Base-by-base conservation (phyloP, 2,329 filamentous ascomycete genomes). In the Trematosphaeria pertusa region DNA sequence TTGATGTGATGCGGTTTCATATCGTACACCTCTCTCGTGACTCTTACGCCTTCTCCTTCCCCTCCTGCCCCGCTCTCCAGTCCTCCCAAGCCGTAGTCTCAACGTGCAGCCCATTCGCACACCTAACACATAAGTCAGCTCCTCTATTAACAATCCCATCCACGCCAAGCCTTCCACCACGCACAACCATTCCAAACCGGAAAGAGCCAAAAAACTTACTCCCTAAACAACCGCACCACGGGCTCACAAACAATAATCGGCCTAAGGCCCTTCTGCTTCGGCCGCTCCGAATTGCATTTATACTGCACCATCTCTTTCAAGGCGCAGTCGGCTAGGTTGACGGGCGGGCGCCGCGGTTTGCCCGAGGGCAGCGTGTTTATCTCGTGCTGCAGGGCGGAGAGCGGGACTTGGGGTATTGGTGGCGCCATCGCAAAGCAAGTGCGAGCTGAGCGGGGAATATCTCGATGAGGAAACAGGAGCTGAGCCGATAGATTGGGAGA, bases 21-120 rank as follows among this genome's bases (percentile, higher is more conserved):
- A 34, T 42, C 30, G 19, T 20, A 24, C 30, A 34, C 11, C 17
- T 12, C 2, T 28, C 17, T n/a, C n/a, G n/a, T n/a, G n/a, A n/a
- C n/a, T n/a, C 24, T 28, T 37, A 22, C 32, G 33, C 37, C 36
- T 19, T 31, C 37, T 15, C 57, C 33, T 34, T 57, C 52, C 37
- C 55, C 54, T 53, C 60, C 63, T 59, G 65, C 44, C 40, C 47
- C 31, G 64, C 68, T 58, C 72, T 71, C 57, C 73, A 65, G 18
- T 65, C 75, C 61, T 86, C 83, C 81, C 81, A 84, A 37, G 76
- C 74, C 26, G 84, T 87, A 24, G 83, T 86, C 66, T 87, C 84
- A 11, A 86, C 80, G 36, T 77, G 81, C 57, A 85, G 64, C 15
- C 81, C 81, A 57, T 77, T 73, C 19, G 75, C 77, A 64, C 82